Evolutionary conservation across 257 asterid species (phyloP).

Genomic region (Solanum gracilifrons): DNA sequence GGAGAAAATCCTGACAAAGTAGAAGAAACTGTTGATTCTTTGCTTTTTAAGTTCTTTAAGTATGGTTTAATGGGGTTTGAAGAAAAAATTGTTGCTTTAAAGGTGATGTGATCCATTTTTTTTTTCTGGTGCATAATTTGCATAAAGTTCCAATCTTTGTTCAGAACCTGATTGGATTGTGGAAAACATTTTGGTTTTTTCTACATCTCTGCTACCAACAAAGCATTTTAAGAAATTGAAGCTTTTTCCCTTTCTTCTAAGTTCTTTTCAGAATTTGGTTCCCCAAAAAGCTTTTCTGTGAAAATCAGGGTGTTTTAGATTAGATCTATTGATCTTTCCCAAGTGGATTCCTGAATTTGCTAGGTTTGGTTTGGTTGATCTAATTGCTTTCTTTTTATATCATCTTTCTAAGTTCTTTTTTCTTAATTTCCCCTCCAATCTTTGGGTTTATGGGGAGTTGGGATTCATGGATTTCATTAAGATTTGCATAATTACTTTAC

Average conservation of each 20-base stretch:
- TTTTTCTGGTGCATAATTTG: neutral
- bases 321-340: neutral
- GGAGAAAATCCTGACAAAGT: neutral
- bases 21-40: neutral
- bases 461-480: neutral
- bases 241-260: neutral
- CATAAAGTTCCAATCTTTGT: neutral
- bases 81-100: neutral
- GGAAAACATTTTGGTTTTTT: neutral
- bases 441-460: neutral
- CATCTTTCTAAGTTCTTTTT: neutral
- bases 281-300: neutral
- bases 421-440: neutral
- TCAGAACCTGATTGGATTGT: neutral
- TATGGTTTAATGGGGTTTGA: neutral
- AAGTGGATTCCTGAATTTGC: neutral
- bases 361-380: neutral
- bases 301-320: neutral
- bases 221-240: neutral
- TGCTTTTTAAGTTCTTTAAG: neutral
- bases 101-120: neutral
- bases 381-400: neutral
- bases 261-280: neutral
- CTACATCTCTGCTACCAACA: neutral
- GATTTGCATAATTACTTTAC: neutral